Evolutionary conservation across 1,284 basidiomycete species (phyloP), one percentile per base, ranked within the genome.

Genomic region (Coniophora puteana): DNA sequence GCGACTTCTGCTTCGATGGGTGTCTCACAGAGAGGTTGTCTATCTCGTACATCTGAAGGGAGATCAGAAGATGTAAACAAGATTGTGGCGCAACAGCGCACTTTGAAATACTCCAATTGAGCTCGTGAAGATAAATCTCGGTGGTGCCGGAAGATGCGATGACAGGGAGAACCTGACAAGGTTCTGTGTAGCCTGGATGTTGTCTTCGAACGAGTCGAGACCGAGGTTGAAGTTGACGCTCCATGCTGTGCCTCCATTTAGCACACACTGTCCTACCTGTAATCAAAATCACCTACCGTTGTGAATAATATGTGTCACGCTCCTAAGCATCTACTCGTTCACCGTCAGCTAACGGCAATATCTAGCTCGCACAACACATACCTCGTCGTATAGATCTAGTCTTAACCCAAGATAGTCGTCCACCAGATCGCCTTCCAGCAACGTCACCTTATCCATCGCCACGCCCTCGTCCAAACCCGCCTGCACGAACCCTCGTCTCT

Each of bases 221-320:
- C 61, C 32, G 4, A 65, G 48, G 42, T 66, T 67, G 53, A 73
- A 73, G 47, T 74, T 58, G 11, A 74, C 59, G 10, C 54, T 51
- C 71, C 71, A 74, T 1, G 70, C 63, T 33, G 17, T 2, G 27
- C n/a, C n/a, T n/a, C n/a, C n/a, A n/a, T n/a, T n/a, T n/a, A n/a
- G n/a, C n/a, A n/a, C n/a, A n/a, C n/a, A n/a, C n/a, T n/a, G 17
- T 4, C 25, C n/a, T 11, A 24, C 35, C 13, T 41, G 31, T 16
- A 24, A 37, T 5, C n/a, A n/a, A 36, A 14, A 23, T 23, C 11
- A 38, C 38, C 10, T 13, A 57, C 56, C 69, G 28, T 58, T 64
- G 48, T 68, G 66, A 14, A 68, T 57, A 23, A 66, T 49, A 14
- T 52, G 43, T 16, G 52, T 57, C 10, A 63, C 46, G 28, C 5